These are phyloP conservation scores for Oryza meridionalis DNA, from an alignment of 176 grass and related monocot species.

Conservation along the genomic window DNA sequence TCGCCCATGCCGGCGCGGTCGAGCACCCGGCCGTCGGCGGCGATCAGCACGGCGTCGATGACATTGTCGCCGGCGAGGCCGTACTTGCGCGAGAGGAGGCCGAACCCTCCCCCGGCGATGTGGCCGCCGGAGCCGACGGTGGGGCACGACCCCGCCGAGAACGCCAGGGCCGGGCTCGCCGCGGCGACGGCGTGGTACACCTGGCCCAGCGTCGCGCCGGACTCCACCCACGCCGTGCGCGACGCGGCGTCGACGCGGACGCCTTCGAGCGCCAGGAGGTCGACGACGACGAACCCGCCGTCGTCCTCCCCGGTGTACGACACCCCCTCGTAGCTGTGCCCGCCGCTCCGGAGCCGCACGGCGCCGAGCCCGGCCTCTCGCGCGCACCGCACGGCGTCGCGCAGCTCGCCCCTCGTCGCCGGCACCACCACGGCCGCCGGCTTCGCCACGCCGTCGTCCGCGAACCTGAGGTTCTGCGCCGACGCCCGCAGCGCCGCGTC, in stretches of 20 bases:
- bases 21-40: slow-evolving; percentile 43
- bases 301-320: slow-evolving; percentile 56
- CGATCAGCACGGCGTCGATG: slow-evolving; percentile 63
- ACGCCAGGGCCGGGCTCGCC: slow-evolving; percentile 44
- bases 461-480: slow-evolving; percentile 80
- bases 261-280: slow-evolving; percentile 59
- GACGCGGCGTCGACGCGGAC: slow-evolving; percentile 41
- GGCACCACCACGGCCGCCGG: slow-evolving; percentile 62
- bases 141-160: slow-evolving; percentile 70
- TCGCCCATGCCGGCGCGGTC: slow-evolving; percentile 56
- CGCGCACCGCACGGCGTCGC: slow-evolving; percentile 48
- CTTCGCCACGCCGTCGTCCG: slow-evolving; percentile 7
- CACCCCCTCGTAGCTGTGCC: slow-evolving; percentile 90
- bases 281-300: slow-evolving; percentile 53
- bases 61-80: slow-evolving; percentile 75
- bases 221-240: slow-evolving; percentile 60
- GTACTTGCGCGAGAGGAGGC: slow-evolving; percentile 69
- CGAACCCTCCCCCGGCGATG: slow-evolving; percentile 81
- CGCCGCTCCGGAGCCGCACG: slow-evolving; percentile 73
- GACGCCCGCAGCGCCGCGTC: slow-evolving; percentile 50
- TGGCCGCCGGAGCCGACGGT: slow-evolving; percentile 74
- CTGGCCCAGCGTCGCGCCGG: slow-evolving; percentile 75
- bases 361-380: slow-evolving; percentile 24
- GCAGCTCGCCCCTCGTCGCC: slow-evolving; percentile 36
- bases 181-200: slow-evolving; percentile 60